phyloP scores from a whole-genome alignment of 106 monocot genomes.

The Posidonia australis region DNA sequence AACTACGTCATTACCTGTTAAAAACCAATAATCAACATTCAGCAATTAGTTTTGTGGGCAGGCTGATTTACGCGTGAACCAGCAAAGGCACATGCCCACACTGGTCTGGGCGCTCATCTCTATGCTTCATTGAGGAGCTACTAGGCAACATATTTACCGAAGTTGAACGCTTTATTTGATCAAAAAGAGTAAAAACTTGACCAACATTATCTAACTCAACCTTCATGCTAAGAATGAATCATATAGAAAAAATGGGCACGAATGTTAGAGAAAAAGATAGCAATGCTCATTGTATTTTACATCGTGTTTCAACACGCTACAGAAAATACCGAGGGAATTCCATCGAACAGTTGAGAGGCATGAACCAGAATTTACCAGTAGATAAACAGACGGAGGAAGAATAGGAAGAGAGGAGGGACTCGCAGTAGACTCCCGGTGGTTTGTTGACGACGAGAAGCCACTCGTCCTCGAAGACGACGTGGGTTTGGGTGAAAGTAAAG shows the following conservation, averaged over 20 bases:
- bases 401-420: constrained; percentile 51
- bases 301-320: no score
- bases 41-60: background rate
- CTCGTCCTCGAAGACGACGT: constrained; percentile 67
- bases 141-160: no score
- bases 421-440: constrained; percentile 86
- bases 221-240: no score
- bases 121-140: no score
- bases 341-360: background rate
- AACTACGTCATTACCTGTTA: background rate
- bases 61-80: background rate
- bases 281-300: no score
- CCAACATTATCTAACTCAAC: no score
- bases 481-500: constrained; percentile 18
- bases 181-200: no score
- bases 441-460: constrained; percentile 75
- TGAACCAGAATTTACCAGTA: background rate
- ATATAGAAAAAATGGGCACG: no score
- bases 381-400: constrained; percentile 9
- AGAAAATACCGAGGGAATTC: background rate
- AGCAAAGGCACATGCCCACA: no score
- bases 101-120: no score
- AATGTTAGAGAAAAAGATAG: no score
- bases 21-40: background rate
- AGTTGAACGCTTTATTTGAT: no score